Evolutionary conservation across 257 asterid genomes (phyloP).

Genomic region (Capsicum baccatum): DNA sequence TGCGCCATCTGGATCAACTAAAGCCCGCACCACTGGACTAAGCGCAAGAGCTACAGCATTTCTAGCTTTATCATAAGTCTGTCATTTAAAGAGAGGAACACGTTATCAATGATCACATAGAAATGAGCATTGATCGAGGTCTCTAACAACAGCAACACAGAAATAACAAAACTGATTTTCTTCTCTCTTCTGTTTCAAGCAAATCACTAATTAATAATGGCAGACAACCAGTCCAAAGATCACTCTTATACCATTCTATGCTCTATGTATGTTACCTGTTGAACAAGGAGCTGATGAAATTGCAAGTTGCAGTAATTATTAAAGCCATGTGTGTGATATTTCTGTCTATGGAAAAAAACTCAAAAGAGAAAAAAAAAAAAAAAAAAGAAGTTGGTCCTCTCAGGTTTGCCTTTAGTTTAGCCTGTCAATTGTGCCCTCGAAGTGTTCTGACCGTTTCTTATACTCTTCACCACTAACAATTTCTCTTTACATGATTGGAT

Average conservation of each 20-base stretch:
- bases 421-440: background rate
- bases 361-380: background rate
- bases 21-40: conserved; percentile 98
- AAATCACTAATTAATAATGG: background rate
- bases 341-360: background rate
- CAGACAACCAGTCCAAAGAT: background rate
- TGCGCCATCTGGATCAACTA: conserved; percentile 98
- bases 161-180: background rate
- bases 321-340: background rate
- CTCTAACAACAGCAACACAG: conserved; percentile 32
- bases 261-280: background rate
- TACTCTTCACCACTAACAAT: background rate
- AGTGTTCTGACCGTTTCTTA: background rate
- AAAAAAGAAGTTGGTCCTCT: background rate
- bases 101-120: conserved; percentile 29
- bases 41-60: conserved; percentile 97
- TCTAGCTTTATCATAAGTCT: conserved; percentile 94
- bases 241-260: background rate
- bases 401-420: background rate
- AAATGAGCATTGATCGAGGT: background rate
- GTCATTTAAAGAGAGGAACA: conserved; percentile 41
- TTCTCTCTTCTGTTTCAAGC: background rate
- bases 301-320: background rate
- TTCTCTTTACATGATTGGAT: background rate
- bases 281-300: background rate